Evolutionary conservation across 164 flowering plant species (phyloP), one percentile per base, ranked within the genome.

Genomic region (Stephania yunnanensis): DNA sequence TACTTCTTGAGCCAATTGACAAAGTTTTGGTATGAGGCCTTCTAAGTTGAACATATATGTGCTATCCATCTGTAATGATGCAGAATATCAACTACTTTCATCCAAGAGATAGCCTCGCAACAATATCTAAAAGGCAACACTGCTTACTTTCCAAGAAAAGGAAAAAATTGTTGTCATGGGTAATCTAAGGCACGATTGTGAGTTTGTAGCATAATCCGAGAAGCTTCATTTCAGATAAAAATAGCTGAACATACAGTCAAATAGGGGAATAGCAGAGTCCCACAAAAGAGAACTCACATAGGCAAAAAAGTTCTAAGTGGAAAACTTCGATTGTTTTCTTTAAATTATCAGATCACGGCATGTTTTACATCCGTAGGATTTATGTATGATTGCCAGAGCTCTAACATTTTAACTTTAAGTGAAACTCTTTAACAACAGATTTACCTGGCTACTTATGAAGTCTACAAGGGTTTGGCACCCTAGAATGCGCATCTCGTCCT

Each of bases 1-100:
- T 29, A 83, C 78, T 81, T 91, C 96, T 86, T 88, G 89, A 84
- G 93, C 90, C 80, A 94, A 76, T 78, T 86, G 85, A 81, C 94
- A 94, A 69, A 94, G 91, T 78, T 91, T 92, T 1, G 93, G 97
- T 76, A 91, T 88, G 68, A 94, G 85, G 69, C 94, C 97, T 83
- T 94, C 98, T 78, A 94, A 81, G 88, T 88, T 92, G 88, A 94
- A 92, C 92, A 94, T 88, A 78, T 91, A 86, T 44, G 97, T 86
- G 79, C 92, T 76, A 80, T 94, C 97, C 75, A 69, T 80, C 98
- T 94, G 71, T 31, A 73, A 78, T 71, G 17, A 79, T 46, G 50
- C 67, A 70, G 75, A 31, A 36, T 36, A 79, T 15, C 19, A 15
- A 78, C 44, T 50, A 75, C 45, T 71, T 46, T 75, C 46, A 17